Base-by-base conservation (phyloP, 139 green algal genomes). In the Auxenochlorella protothecoides region DNA sequence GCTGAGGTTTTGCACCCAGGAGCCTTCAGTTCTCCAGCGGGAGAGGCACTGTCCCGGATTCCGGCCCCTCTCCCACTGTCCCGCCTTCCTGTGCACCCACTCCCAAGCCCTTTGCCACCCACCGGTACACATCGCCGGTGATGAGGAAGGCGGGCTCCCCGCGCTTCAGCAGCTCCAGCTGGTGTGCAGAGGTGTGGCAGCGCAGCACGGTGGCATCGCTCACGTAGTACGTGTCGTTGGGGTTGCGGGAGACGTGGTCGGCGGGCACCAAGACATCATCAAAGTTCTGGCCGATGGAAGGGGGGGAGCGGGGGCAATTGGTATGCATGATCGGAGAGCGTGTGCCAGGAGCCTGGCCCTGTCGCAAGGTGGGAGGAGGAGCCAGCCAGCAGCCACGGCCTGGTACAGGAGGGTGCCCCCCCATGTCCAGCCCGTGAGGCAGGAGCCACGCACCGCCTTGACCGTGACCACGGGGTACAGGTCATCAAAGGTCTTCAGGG, bases 211-310 rank as follows among this genome's bases (percentile, higher is more conserved):
- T 93, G 16, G 89, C 74, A 6, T 72, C 70, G 76, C 90, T 73
- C 3, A 99, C 87, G 73, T 99, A 99, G 88, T 98, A 99, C 2
- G 95, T 99, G 85, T 99, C 95, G 79, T 99, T 99, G 74, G 89
- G 81, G 55, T 74, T 89, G 62, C 93, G 81, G 56, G 80, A 91
- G 55, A 98, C 81, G 74, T 98, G 93, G 72, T 97, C 93, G 5
- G 76, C 65, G 4, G 95, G 95, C 6, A 98, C 88, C 13, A 99
- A 84, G 53, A 99, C 82, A 59, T 96, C 88, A 73, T 95, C 90
- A 76, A 95, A 93, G 74, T 95, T 95, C 71, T 82, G 73, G 53
- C 11, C 9, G 0, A 2, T 62, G 52, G 15, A 10, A 12, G 53
- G 11, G 53, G 6, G 15, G 52, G 60, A 10, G 3, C 6, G 68